A percentile compares a stretch with the other conserved stretches of the same genome.
These are phyloP conservation scores for Camelina laxa DNA, from an alignment of 345 rosid genomes.

Conservation along the genomic window DNA sequence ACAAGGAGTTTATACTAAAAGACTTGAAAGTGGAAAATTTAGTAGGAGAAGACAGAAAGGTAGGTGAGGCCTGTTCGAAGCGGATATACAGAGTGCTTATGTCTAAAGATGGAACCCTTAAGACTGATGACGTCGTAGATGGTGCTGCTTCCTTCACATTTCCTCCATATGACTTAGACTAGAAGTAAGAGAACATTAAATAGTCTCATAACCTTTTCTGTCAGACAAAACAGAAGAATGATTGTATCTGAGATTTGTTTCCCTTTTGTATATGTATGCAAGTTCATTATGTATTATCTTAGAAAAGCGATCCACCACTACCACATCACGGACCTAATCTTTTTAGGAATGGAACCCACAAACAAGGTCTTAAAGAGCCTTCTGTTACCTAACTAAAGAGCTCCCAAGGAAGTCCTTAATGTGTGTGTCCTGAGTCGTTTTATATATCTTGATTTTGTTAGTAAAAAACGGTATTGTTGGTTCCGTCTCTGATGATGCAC, in stretches of 20 bases:
- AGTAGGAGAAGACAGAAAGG: slow-evolving; percentile 61
- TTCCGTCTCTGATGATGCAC: not conserved
- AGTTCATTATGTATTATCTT: not conserved
- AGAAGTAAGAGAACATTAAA: not conserved
- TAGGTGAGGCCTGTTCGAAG: slow-evolving; percentile 87
- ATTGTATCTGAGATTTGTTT: not conserved
- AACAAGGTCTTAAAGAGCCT: too few species aligned
- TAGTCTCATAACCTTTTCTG: not conserved
- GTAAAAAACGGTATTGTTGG: not conserved
- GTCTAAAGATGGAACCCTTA: slow-evolving; percentile 69
- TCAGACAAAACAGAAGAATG: not conserved
- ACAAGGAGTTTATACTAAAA: slow-evolving; percentile 83
- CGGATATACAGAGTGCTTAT: slow-evolving; percentile 82
- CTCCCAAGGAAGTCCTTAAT: too few species aligned
- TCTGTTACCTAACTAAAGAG: too few species aligned
- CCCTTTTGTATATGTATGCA: not conserved
- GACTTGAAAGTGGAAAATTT: slow-evolving; percentile 72
- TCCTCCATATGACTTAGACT: too few species aligned
- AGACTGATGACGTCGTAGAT: slow-evolving; percentile 79
- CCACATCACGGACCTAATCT: too few species aligned
- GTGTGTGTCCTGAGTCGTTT: not conserved
- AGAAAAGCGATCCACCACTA: too few species aligned
- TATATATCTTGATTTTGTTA: not conserved
- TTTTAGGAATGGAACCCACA: too few species aligned
- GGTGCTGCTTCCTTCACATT: slow-evolving; percentile 82